Evolutionary conservation across 352 stramenopile genomes (phyloP), one percentile per base, ranked within the genome.

Genomic region (Peronospora tabacina): DNA sequence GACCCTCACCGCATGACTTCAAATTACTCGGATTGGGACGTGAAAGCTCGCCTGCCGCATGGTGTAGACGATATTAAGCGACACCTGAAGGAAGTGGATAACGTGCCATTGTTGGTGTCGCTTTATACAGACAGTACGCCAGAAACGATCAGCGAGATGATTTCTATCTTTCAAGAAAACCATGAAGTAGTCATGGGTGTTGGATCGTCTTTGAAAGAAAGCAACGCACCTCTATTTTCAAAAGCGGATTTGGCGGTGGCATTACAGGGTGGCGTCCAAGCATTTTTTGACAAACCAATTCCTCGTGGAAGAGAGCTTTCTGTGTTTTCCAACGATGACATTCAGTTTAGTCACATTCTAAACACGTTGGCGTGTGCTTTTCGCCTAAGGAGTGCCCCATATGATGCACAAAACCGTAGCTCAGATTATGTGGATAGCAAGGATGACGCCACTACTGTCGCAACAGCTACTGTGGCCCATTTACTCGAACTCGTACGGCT

Each of bases 121-220:
- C 70, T 99, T 6, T 99, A 98, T 61, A 99, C 96, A 2, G 95
- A 99, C 70, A 96, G 92, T 34, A 98, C 94, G 2, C 94, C 95
- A 11, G 72, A 94, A 48, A 98, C 88, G 11, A 97, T 97, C 28
- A 85, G 81, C 55, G 89, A 98, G 48, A 98, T 98, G 77, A 79
- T 90, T 19, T 78, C 63, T 1, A 83, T 94, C 28, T 94, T 95
- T 42, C 79, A 92, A 30, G 70, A 90, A 38, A 82, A 94, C 52
- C 51, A 90, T 28, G 84, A 92, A 57, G 76, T 94, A 26, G 68
- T 90, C 15, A 72, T 92, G 61, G 81, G 76, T 16, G 78, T 94
- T 22, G 82, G 82, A 0, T 87, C 75, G 16, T 87, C 80, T 10
- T 47, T 94, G 3, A 83, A 82, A 19, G 76, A 85, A 44, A 76